These are phyloP conservation scores for Apiospora rasikravindrae DNA, from an alignment of 2,329 filamentous ascomycete species.

Conservation along the genomic window DNA sequence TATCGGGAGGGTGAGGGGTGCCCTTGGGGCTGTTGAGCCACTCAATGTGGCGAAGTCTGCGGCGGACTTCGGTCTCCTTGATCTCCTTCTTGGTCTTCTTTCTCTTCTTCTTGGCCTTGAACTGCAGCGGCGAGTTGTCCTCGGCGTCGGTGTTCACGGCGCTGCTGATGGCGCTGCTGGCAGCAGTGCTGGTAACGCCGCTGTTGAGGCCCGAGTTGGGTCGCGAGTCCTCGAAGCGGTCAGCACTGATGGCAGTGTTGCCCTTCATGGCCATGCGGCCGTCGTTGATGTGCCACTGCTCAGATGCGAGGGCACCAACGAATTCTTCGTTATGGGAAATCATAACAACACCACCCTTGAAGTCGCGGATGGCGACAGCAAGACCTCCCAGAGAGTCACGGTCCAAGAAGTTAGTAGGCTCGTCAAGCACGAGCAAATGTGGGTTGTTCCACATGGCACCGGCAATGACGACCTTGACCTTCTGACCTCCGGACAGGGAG, in stretches of 20 bases:
- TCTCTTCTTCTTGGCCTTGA: constrained; percentile 92
- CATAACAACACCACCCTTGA: constrained; percentile 98
- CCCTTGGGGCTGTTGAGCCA: constrained; percentile 88
- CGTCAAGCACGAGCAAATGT: constrained; percentile 94
- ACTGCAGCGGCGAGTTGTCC: constrained; percentile 81
- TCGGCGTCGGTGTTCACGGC: constrained; percentile 84
- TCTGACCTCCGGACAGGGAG: constrained; percentile 93
- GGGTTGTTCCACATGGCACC: constrained; percentile 99
- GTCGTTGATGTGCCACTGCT: constrained; percentile 94
- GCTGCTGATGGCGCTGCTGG: constrained; percentile 60
- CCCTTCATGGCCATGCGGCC: constrained; percentile 87
- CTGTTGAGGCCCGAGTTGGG: constrained; percentile 63
- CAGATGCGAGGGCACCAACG: constrained; percentile 90
- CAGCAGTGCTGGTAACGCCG: constrained; percentile 60
- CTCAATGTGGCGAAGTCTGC: constrained; percentile 83
- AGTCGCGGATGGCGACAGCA: constrained; percentile 96
- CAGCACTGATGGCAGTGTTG: constrained; percentile 72
- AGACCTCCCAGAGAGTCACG: constrained; percentile 95
- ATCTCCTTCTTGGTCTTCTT: constrained; percentile 97
- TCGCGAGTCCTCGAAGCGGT: constrained; percentile 85
- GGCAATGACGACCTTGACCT: constrained; percentile 98
- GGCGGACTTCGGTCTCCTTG: constrained; percentile 89
- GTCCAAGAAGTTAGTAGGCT: constrained; percentile 99
- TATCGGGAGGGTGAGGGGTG: constrained; percentile 77
- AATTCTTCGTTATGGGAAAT: constrained; percentile 99